A percentile compares a stretch with the other conserved stretches of the same genome.
phyloP scores from a whole-genome alignment of 768 basidiomycete species.

The Agaricus bisporus region DNA sequence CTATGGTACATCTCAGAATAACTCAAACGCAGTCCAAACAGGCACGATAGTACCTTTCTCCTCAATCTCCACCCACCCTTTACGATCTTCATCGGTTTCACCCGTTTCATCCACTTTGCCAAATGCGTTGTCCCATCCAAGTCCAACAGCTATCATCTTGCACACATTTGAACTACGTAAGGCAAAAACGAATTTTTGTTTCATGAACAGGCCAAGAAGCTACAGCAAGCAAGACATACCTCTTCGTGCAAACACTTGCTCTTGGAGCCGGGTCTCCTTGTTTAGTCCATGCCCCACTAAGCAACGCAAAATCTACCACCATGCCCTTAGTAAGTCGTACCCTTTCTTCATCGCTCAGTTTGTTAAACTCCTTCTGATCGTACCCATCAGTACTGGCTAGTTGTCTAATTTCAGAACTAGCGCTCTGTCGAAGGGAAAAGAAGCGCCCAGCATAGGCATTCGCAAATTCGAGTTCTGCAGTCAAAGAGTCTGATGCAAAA shows the following conservation, averaged over 20 bases:
- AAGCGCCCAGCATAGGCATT: slow-evolving; percentile 30
- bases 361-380: slow-evolving; percentile 44
- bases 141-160: slow-evolving; percentile 48
- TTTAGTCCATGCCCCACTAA: slow-evolving; percentile 56
- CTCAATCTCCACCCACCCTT: slow-evolving; percentile 66
- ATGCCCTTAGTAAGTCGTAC: slow-evolving; percentile 52
- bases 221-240: slow-evolving; percentile 26
- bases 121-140: slow-evolving; percentile 63
- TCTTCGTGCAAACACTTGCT: slow-evolving; percentile 52
- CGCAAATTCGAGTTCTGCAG: slow-evolving; percentile 35
- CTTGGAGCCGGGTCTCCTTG: slow-evolving; percentile 38
- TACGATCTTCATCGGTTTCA: slow-evolving; percentile 34
- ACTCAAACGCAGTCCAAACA: slow-evolving; percentile 52
- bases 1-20: slow-evolving; percentile 28
- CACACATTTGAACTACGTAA: slow-evolving; percentile 53
- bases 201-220: neutral
- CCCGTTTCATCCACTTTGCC: slow-evolving; percentile 44
- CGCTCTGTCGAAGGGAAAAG: slow-evolving; percentile 41
- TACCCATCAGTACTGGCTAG: slow-evolving; percentile 51
- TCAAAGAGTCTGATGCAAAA: slow-evolving; percentile 56
- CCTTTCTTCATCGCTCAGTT: slow-evolving; percentile 32
- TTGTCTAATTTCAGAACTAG: slow-evolving; percentile 32
- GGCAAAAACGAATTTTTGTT: neutral
- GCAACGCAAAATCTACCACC: slow-evolving; percentile 62
- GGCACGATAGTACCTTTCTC: slow-evolving; percentile 48